Evolutionary conservation across 2,329 filamentous ascomycete species (phyloP), one percentile per base, ranked within the genome.

Genomic region (Boeremia lycopersici): DNA sequence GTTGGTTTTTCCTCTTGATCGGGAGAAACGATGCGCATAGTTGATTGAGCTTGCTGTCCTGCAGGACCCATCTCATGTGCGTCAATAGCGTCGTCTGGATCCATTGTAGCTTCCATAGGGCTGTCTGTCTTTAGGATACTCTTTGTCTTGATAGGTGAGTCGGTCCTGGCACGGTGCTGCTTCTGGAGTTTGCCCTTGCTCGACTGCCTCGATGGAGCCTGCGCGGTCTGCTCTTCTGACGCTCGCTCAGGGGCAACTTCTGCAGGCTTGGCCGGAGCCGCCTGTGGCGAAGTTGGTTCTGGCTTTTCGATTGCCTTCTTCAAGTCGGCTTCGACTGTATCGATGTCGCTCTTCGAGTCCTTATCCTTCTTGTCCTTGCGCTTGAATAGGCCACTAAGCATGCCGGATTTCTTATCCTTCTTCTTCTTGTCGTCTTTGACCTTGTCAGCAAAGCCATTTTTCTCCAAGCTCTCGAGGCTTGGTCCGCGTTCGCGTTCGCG

Each of bases 401-500:
- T 89, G 43, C 86, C 86, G 5, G 84, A 79, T 70, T 91, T 89
- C 77, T 88, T 89, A 57, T 83, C 81, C 63, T 83, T 92, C 73
- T 86, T 88, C 72, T 87, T 90, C 75, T 89, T 89, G 62, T 90
- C 88, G 43, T 93, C 89, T 74, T 90, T 76, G 49, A 69, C 68
- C 67, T 84, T 86, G 36, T 92, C 89, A 19, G 80, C 77, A 13
- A 80, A 81, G 2, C 84, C 81, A 30, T 84, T 78, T 76, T 89
- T 92, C 53, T 91, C 89, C 46, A 90, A 81, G 53, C 86, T 87
- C 60, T 96, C 92, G 40, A 96, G 79, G 70, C 90, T 93, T 73
- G 84, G 85, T 72, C 67, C 65, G 81, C 86, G 81, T 55, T 81
- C 77, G 28, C 70, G 71, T 55, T 81, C 77, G 28, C 70, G 71